Conservation (phyloP, 305 asterid species). For the Fraxinus floribunda region DNA sequence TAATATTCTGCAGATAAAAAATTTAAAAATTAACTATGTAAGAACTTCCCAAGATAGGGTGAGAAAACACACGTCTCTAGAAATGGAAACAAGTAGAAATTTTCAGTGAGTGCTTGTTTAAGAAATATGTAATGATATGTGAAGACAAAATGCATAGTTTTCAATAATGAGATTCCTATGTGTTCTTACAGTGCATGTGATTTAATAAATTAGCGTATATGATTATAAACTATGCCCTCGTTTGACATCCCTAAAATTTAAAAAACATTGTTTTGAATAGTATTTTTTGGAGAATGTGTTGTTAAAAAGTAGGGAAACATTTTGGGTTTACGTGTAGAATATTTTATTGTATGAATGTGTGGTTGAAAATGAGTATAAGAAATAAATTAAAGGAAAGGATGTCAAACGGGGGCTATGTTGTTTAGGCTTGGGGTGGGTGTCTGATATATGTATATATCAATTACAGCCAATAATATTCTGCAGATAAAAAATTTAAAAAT, state of each 20-base stretch:
- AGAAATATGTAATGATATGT: neutral
- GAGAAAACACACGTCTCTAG: neutral
- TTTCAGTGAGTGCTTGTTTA: neutral
- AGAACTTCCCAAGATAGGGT: conserved; percentile 2
- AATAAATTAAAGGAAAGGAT: too few species aligned
- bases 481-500: conserved; percentile 13
- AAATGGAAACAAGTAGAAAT: conserved; percentile 1
- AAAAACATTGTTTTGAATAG: too few species aligned
- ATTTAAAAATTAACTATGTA: neutral
- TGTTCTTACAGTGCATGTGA: neutral
- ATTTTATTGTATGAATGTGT: too few species aligned
- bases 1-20: conserved; percentile 56
- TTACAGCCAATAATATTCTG: conserved; percentile 79
- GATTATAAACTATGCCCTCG: neutral
- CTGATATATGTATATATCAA: too few species aligned
- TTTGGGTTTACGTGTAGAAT: too few species aligned
- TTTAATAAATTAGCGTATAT: neutral
- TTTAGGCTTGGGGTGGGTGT: neutral
- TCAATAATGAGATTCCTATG: neutral
- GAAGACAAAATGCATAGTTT: neutral
- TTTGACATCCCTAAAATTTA: too few species aligned
- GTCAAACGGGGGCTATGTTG: neutral
- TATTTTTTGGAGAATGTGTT: too few species aligned
- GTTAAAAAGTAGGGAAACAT: too few species aligned
- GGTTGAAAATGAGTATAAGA: too few species aligned